These are phyloP conservation scores for Cladophialophora bantiana DNA, from an alignment of 2,329 filamentous ascomycete species.

Conservation along the genomic window DNA sequence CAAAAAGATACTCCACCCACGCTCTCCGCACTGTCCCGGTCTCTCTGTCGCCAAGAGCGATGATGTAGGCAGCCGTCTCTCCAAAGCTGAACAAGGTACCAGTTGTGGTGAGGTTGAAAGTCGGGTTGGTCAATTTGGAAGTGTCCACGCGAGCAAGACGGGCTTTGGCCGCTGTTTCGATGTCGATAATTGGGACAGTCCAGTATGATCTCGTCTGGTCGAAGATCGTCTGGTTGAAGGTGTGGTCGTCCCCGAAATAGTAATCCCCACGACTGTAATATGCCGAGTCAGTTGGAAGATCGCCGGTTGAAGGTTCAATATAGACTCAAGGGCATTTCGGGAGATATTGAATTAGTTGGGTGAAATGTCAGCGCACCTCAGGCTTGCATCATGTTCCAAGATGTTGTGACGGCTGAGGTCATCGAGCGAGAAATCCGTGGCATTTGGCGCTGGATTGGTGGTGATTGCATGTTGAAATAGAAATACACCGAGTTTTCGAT, in stretches of 20 bases:
- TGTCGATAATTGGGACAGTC: background rate
- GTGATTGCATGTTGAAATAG: background rate
- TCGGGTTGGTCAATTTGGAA: background rate
- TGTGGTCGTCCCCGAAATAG: background rate
- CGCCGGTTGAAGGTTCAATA: no score
- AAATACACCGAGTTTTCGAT: background rate
- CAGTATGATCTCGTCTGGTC: background rate
- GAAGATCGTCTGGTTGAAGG: background rate
- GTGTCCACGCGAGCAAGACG: background rate
- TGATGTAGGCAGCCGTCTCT: background rate
- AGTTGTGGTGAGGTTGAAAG: background rate
- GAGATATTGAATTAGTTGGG: no score
- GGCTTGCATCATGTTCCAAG: constrained; percentile 1
- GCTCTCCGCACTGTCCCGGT: background rate
- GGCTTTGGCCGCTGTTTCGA: background rate
- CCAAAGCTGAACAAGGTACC: background rate
- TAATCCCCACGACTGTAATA: no score
- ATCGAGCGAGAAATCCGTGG: background rate
- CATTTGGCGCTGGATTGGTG: background rate
- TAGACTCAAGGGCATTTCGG: no score
- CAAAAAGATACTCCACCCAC: background rate
- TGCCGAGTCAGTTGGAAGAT: no score
- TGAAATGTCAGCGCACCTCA: background rate
- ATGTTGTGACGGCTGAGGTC: constrained; percentile 4
- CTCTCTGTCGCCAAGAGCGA: background rate